A percentile compares a stretch with the other conserved stretches of the same genome.
These are phyloP conservation scores for Cyclotella choctawhatcheeana DNA, from an alignment of 108 stramenopile species.

Conservation along the genomic window DNA sequence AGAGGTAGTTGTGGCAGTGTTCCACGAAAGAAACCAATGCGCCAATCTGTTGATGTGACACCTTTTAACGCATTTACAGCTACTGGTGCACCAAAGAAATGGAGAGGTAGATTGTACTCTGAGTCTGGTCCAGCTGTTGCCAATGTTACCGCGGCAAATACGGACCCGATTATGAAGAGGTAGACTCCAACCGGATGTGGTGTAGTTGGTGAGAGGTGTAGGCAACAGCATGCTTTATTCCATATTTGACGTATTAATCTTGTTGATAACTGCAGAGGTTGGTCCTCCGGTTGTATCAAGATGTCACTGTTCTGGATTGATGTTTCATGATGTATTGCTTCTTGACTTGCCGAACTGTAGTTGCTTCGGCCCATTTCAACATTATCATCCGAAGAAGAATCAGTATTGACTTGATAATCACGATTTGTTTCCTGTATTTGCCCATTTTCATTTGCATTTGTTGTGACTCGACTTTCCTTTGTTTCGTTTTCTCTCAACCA, in stretches of 20 bases:
- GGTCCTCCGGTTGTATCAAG: neutral
- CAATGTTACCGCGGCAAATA: constrained; percentile 54
- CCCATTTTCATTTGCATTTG: neutral
- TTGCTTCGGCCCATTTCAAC: constrained; percentile 7
- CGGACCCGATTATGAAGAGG: constrained; percentile 60
- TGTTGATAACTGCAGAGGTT: neutral
- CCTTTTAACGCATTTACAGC: constrained; percentile 56
- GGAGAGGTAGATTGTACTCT: constrained; percentile 53
- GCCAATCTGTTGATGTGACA: constrained; percentile 63
- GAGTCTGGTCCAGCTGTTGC: constrained; percentile 46
- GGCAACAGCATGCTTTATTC: constrained; percentile 43
- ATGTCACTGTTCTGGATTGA: constrained; percentile 18
- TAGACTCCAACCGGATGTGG: constrained; percentile 71
- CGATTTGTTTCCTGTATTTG: neutral
- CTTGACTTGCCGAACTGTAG: neutral
- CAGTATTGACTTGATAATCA: neutral
- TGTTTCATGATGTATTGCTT: constrained; percentile 1
- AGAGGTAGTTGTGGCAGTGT: constrained; percentile 84
- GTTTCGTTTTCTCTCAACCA: constrained; percentile 41
- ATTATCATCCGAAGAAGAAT: neutral
- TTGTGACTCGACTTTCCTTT: neutral
- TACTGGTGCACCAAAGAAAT: constrained; percentile 61
- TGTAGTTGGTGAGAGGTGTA: constrained; percentile 34
- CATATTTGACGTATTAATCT: neutral
- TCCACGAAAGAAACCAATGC: constrained; percentile 69